Conservation (phyloP, 257 asterid species). For the Echites panduratus region DNA sequence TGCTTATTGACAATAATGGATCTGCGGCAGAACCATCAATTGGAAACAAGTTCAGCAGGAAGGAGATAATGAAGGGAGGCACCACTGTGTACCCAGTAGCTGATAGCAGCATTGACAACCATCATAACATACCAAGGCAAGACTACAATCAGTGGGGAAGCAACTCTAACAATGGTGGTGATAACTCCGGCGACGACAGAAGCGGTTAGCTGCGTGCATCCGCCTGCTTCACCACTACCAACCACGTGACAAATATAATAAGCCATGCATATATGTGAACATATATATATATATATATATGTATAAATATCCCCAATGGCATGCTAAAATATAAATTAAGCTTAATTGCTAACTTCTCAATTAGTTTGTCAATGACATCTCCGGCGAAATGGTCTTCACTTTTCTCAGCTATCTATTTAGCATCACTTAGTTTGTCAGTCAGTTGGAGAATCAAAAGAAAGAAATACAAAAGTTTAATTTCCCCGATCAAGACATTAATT, state of each 20-base stretch:
- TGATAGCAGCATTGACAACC: conserved; percentile 38
- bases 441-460: no score
- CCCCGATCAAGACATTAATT: no score
- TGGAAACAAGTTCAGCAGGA: not conserved
- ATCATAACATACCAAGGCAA: conserved; percentile 54
- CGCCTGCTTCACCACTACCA: not conserved
- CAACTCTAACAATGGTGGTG: conserved; percentile 21
- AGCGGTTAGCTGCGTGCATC: conserved; percentile 12
- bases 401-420: not conserved
- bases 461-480: no score
- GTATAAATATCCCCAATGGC: no score
- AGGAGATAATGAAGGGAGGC: not conserved
- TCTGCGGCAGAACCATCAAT: not conserved
- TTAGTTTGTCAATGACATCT: not conserved
- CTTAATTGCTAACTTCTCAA: not conserved
- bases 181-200: conserved; percentile 20
- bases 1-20: not conserved
- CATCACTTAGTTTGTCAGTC: no score
- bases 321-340: not conserved
- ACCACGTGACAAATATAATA: not conserved
- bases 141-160: conserved; percentile 44
- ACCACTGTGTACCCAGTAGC: conserved; percentile 6
- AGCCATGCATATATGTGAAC: no score
- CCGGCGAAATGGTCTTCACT: not conserved
- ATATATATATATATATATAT: no score